Evolutionary conservation across 805 yeast genomes (phyloP).

Genomic region (Candida sphagnicola): DNA sequence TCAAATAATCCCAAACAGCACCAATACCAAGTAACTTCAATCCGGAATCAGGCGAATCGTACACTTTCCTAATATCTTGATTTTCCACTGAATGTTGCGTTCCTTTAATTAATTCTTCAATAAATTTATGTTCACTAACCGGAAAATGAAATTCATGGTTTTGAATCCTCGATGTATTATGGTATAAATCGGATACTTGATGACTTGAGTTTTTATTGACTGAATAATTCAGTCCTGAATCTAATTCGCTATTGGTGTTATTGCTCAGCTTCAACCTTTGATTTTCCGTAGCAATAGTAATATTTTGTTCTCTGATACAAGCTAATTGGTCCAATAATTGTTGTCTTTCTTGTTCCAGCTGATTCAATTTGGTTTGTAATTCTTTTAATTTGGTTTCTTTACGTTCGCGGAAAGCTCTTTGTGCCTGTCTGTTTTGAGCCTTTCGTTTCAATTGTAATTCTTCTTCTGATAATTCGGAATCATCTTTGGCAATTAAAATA

Average conservation of each 20-base stretch:
- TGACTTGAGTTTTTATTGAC: not conserved
- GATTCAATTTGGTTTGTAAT: conserved; percentile 53
- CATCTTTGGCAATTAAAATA: conserved; percentile 32
- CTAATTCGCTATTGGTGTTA: conserved; percentile 8
- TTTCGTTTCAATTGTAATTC: conserved; percentile 55
- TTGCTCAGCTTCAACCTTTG: conserved; percentile 39
- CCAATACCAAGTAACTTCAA: conserved; percentile 60
- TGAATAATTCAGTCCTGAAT: not conserved
- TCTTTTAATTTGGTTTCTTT: conserved; percentile 71
- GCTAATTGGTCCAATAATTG: conserved; percentile 46
- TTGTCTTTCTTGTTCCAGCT: conserved; percentile 54
- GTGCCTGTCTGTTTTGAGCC: conserved; percentile 84
- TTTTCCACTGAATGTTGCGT: conserved; percentile 18
- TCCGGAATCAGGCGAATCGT: conserved; percentile 35
- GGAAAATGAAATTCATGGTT: conserved; percentile 30
- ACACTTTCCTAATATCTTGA: conserved; percentile 25
- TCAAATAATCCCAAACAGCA: conserved; percentile 81
- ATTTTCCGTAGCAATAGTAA: conserved; percentile 59
- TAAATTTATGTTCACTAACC: conserved; percentile 28
- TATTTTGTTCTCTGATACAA: conserved; percentile 49
- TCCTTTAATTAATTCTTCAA: conserved; percentile 23
- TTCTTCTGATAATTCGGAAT: conserved; percentile 32
- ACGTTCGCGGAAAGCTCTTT: conserved; percentile 80
- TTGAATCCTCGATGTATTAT: not conserved
- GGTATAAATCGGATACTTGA: not conserved